phyloP scores from a whole-genome alignment of 306 rosid genomes.

The Rosa chinensis region DNA sequence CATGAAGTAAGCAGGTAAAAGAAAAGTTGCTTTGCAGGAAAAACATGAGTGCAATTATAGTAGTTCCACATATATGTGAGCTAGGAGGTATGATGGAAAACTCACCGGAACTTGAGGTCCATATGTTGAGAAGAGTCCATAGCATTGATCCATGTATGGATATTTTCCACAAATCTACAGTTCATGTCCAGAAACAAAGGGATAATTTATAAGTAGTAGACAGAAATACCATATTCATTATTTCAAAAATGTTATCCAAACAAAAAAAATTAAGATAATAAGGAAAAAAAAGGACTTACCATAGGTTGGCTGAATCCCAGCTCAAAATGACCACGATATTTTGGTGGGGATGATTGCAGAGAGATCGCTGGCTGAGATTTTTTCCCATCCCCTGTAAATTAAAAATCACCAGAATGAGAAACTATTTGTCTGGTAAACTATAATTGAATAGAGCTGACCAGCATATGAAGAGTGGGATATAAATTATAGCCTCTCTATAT shows the following conservation, averaged over 20 bases:
- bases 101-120: conserved; percentile 82
- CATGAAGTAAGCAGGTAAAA: conserved; percentile 4
- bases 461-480: not conserved
- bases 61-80: conserved; percentile 12
- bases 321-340: conserved; percentile 54
- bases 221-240: not conserved
- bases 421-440: conserved; percentile 21
- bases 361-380: conserved; percentile 55
- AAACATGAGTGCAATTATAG: no score
- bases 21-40: not conserved
- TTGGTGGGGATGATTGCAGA: conserved; percentile 53
- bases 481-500: not conserved
- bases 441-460: not conserved
- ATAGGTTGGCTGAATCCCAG: conserved; percentile 79
- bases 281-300: conserved; percentile 42
- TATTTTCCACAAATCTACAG: conserved; percentile 68
- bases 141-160: conserved; percentile 74
- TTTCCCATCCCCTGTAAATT: conserved; percentile 51
- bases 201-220: not conserved
- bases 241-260: not conserved
- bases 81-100: conserved; percentile 27
- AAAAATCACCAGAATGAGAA: conserved; percentile 53
- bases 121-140: conserved; percentile 72
- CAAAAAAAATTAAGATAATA: conserved; percentile 1
- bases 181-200: conserved; percentile 26